Base-by-base conservation (phyloP, 73 alveolate genomes). In the Paramecium tetraurelia region DNA sequence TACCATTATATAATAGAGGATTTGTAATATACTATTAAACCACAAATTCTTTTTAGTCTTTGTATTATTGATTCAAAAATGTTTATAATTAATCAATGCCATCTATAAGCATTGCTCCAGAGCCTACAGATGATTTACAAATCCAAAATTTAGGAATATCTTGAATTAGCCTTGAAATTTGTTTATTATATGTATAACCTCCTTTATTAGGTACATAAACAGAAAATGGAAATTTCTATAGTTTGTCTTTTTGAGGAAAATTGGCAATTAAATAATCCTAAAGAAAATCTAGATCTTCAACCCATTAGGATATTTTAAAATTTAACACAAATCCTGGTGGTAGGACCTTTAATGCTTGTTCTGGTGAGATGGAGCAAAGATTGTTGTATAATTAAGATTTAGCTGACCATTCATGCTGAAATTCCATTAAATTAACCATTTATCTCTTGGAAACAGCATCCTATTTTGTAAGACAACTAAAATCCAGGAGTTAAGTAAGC, bases 1-100 rank as follows among this genome's bases (percentile, higher is more conserved):
- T 89, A 24, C 96, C 97, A 70, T 96, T 93, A 92, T 92, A 96
- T 43, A 96, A 94, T 59, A 95, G 53, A 0, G 99, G 99, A 29
- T 85, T 92, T 89, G 96, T 98, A 5, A 97, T 80, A 89, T 97
- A 97, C 90, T 96, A 96, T 92, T 97, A 95, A 0, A 97, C 94
- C 24, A 80, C 76, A 80, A 80, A 80, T 80, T 80, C 76, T 80
- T 80, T 80, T 18, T 41, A 46, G 18, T 80, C 90, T 80, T 80
- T 80, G 46, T 22, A 80, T 22, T 80, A 36, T 40, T 31, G 33
- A 72, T 5, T 36, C n/a, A 72, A 9, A 31, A 72, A 29, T 7
- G 48, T 43, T 46, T 80, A 18, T 35, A 80, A 80, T 24, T 27
- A 20, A 31, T 63, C 57, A 44, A 44, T 9, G 35, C 10, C 43